Evolutionary conservation across 306 rosid species (phyloP).

Genomic region (Fragaria nilgerrensis): DNA sequence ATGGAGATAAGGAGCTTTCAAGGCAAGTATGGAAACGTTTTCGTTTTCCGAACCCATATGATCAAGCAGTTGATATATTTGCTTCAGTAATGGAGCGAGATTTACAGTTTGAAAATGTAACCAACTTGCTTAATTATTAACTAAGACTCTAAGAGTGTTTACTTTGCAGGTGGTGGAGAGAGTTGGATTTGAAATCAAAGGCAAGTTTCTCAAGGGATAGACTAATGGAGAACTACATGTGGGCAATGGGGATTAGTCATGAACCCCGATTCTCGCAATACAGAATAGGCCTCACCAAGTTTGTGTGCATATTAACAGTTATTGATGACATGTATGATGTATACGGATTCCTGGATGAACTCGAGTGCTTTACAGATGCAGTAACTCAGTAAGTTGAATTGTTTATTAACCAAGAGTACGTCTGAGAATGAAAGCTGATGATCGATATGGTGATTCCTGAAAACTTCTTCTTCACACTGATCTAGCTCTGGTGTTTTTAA

Average conservation of each 20-base stretch:
- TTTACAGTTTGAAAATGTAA: not conserved
- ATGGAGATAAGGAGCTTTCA: conserved; percentile 26
- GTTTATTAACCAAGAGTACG: no score
- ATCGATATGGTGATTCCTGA: no score
- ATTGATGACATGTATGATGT: conserved; percentile 36
- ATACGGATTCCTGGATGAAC: conserved; percentile 32
- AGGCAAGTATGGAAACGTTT: not conserved
- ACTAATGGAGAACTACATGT: conserved; percentile 32
- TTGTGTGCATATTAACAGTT: conserved; percentile 24
- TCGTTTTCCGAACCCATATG: no score
- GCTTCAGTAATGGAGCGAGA: not conserved
- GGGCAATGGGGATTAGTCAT: conserved; percentile 20
- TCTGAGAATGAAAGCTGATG: no score
- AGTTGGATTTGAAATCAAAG: conserved; percentile 19
- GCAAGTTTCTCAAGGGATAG: conserved; percentile 31
- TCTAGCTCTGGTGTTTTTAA: no score
- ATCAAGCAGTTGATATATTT: no score
- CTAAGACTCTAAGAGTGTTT: no score
- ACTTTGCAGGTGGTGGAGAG: conserved; percentile 35
- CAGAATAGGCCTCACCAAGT: conserved; percentile 32
- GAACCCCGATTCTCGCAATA: conserved; percentile 27
- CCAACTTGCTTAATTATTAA: no score
- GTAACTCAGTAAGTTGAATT: conserved; percentile 17
- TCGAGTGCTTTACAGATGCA: conserved; percentile 24
- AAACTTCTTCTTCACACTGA: no score